Base-by-base conservation (phyloP, 2,329 filamentous ascomycete species). In the Periconia sp. region DNA sequence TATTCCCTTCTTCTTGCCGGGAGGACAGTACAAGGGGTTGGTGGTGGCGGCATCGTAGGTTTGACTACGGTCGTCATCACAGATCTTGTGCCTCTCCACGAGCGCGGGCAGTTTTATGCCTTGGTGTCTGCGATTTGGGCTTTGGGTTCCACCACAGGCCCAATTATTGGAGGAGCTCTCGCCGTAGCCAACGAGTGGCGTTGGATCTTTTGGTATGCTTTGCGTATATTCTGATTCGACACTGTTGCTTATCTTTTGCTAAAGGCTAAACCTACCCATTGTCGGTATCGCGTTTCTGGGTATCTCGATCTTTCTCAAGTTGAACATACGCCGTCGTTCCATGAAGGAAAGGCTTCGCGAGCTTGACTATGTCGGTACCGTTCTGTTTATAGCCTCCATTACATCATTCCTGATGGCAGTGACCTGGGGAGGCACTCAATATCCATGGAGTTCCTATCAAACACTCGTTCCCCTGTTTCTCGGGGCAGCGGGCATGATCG, bases 111-210 rank as follows among this genome's bases (percentile, higher is more conserved):
- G 14, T 33, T 33, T 33, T 33, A 33, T 33, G 31, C 31, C 14
- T 33, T 33, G 31, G 31, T 33, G 14, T 33, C 31, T 33, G 60
- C 60, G n/a, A 48, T 58, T 20, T 57, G 61, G 14, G 57, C 58
- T 7, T 46, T 60, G 6, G 62, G 56, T 6, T 62, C 61, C 19
- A 55, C 60, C 9, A 54, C 55, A 14, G 87, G 88, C 1, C 82
- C 83, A 1, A 87, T 89, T 62, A 76, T 91, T 7, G 83, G 88
- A 52, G 89, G 88, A 19, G 83, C 90, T 43, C 88, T 92, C 49
- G 86, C 90, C 19, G 90, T 87, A 0, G 90, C 83, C 68, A 78
- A 79, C 9, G 82, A 81, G 1, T 92, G 89, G 89, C 80, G 87
- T 18, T 82, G 82, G 37, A 89, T 91, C 49, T 91, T 90, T 74